A percentile compares a stretch with the other conserved stretches of the same genome.
Conservation (phyloP, 2,329 filamentous ascomycete species). For the Elsinoe necatrix region DNA sequence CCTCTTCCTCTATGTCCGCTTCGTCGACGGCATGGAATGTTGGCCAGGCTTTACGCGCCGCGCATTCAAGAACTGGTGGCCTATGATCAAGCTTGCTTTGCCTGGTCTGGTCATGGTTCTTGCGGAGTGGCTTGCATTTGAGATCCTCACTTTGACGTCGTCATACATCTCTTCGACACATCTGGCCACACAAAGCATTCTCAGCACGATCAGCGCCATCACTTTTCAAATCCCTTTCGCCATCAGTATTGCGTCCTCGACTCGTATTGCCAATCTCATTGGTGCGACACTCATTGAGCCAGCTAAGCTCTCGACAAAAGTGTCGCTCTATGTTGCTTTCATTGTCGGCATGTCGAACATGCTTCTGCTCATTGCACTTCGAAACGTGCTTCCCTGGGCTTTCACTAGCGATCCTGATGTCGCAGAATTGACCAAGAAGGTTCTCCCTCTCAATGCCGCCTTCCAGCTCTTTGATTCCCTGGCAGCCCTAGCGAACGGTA, state of each 20-base stretch:
- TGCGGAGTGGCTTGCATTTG: constrained; percentile 85
- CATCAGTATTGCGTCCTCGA: constrained; percentile 78
- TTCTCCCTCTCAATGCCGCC: constrained; percentile 71
- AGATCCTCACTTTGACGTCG: constrained; percentile 73
- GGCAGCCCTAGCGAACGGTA: constrained; percentile 68
- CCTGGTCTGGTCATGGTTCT: constrained; percentile 89
- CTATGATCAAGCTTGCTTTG: constrained; percentile 77
- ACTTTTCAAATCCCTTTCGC: constrained; percentile 57
- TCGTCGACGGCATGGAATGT: constrained; percentile 60
- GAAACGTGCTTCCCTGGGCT: constrained; percentile 64
- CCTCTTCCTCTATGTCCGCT: constrained; percentile 63
- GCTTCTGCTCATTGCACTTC: constrained; percentile 53
- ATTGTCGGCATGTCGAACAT: constrained; percentile 73
- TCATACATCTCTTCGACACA: constrained; percentile 70
- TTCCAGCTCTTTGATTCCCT: constrained; percentile 87
- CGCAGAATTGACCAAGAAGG: constrained; percentile 53
- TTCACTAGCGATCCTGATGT: constrained; percentile 62
- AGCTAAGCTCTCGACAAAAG: constrained; percentile 67
- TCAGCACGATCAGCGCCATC: constrained; percentile 41
- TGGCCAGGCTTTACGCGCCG: constrained; percentile 67
- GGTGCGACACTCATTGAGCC: constrained; percentile 74
- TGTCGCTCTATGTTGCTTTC: constrained; percentile 58
- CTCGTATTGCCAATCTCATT: constrained; percentile 82
- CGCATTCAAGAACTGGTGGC: constrained; percentile 63
- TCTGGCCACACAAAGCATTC: constrained; percentile 79